These are phyloP conservation scores for Metarhizium sp. DNA, from an alignment of 2,329 filamentous ascomycete genomes.

Conservation along the genomic window DNA sequence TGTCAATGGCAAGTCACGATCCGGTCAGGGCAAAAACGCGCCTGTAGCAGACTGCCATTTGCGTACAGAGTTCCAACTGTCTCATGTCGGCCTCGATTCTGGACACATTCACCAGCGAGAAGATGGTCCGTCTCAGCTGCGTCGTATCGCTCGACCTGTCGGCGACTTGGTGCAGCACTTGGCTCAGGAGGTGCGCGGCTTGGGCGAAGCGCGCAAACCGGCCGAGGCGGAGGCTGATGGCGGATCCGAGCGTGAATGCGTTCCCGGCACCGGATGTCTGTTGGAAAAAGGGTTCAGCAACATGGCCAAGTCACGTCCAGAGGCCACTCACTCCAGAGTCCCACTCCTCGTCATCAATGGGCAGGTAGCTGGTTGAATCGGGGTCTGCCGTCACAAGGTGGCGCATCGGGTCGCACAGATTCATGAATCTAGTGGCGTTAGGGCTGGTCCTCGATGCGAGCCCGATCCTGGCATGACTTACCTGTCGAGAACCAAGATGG, in stretches of 20 bases:
- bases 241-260: too few species aligned
- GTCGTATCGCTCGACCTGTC: slow-evolving; percentile 1
- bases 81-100: slow-evolving; percentile 6
- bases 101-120: slow-evolving; percentile 8
- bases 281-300: too few species aligned
- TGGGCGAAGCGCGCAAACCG: slow-evolving; percentile 9
- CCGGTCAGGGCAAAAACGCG: not conserved
- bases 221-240: too few species aligned
- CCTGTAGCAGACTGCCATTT: slow-evolving; percentile 11
- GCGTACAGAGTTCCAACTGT: slow-evolving; percentile 5
- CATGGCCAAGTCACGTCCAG: not conserved
- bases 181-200: slow-evolving; percentile 10
- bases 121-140: slow-evolving; percentile 8
- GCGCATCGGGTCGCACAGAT: slow-evolving; percentile 3
- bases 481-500: not conserved
- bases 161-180: slow-evolving; percentile 6
- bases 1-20: not conserved
- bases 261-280: too few species aligned
- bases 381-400: slow-evolving; percentile 9
- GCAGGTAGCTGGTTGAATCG: slow-evolving; percentile 3
- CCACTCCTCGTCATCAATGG: slow-evolving; percentile 7
- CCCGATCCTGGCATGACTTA: too few species aligned
- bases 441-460: too few species aligned
- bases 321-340: slow-evolving; percentile 3
- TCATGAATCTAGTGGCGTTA: slow-evolving; percentile 2